phyloP scores from a whole-genome alignment of 805 yeast genomes.

The Teunomyces gatunensis region DNA sequence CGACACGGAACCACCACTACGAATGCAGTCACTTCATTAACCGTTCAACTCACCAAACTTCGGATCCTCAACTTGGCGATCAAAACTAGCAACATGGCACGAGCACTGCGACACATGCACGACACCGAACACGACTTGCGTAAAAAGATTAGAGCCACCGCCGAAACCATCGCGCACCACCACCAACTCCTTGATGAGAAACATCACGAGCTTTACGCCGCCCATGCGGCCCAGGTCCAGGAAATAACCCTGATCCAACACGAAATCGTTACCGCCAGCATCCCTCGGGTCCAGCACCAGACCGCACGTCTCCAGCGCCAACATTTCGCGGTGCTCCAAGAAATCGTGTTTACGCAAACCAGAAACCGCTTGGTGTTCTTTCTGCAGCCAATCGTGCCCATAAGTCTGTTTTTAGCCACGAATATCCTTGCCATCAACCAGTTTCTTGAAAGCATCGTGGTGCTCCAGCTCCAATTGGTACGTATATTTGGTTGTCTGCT shows the following conservation, averaged over 20 bases:
- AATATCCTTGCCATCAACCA: conserved; percentile 20
- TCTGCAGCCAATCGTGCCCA: conserved; percentile 26
- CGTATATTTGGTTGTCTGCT: conserved; percentile 14
- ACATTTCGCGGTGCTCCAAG: conserved; percentile 26
- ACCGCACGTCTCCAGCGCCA: conserved; percentile 19
- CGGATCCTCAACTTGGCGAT: conserved; percentile 17
- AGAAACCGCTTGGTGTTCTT: conserved; percentile 14
- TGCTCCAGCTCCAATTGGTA: conserved; percentile 13
- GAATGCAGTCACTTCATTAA: conserved; percentile 20
- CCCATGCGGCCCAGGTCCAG: background rate
- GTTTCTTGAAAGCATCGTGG: conserved; percentile 22
- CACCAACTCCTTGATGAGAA: background rate
- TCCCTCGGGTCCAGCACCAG: conserved; percentile 24
- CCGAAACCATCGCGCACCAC: background rate
- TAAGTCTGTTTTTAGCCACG: conserved; percentile 26
- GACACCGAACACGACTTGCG: background rate
- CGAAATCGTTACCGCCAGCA: conserved; percentile 6
- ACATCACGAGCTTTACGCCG: background rate
- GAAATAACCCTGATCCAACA: background rate
- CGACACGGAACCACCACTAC: background rate
- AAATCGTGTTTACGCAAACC: conserved; percentile 17
- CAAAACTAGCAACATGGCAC: conserved; percentile 10
- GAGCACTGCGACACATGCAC: background rate
- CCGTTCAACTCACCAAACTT: conserved; percentile 31
- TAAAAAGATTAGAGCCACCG: background rate